These are phyloP conservation scores for Arachis stenosperma DNA, from an alignment of 306 rosid genomes.

Conservation along the genomic window DNA sequence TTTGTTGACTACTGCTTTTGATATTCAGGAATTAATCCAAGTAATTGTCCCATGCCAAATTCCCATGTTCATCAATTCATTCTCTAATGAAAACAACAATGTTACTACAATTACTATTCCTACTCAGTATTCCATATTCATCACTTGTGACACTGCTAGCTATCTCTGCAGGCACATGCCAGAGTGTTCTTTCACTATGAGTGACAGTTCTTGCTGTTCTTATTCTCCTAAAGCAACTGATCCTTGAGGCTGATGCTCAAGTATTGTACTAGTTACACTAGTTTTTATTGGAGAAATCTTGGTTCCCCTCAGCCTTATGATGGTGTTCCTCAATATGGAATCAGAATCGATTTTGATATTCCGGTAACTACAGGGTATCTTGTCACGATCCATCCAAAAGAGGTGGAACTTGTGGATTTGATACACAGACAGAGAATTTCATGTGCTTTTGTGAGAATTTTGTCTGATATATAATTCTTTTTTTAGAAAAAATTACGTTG, in stretches of 20 bases:
- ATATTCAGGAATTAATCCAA: constrained; percentile 15
- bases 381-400: constrained; percentile 75
- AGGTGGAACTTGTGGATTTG: constrained; percentile 84
- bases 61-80: too few species aligned
- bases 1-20: constrained; percentile 1
- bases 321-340: constrained; percentile 84
- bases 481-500: too few species aligned
- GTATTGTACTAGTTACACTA: constrained; percentile 76
- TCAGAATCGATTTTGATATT: constrained; percentile 75
- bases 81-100: not conserved
- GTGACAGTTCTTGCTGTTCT: constrained; percentile 71
- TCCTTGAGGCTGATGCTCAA: constrained; percentile 73
- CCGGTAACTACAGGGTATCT: constrained; percentile 74
- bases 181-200: constrained; percentile 54
- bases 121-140: constrained; percentile 32
- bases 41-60: not conserved
- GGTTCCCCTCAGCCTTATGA: constrained; percentile 73
- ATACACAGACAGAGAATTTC: constrained; percentile 55
- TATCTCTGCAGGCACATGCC: constrained; percentile 86
- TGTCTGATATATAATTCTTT: too few species aligned
- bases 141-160: constrained; percentile 72
- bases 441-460: constrained; percentile 59
- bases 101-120: constrained; percentile 25
- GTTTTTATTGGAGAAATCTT: constrained; percentile 81
- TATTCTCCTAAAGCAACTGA: constrained; percentile 73